Conservation (phyloP, 2,329 filamentous ascomycete genomes). For the Colletotrichum sojae region DNA sequence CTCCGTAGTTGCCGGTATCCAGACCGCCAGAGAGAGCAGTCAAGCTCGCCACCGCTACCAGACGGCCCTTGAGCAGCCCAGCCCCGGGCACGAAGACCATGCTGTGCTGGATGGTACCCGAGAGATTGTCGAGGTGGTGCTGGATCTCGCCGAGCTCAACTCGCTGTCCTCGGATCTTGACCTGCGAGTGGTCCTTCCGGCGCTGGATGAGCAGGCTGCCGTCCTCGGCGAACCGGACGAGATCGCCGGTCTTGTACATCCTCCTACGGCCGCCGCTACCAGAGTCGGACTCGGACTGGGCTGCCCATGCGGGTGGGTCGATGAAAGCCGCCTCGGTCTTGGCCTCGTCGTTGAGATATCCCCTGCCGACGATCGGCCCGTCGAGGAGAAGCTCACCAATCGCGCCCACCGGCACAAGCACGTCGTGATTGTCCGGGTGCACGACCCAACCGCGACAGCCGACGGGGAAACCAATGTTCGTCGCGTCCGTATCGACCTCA, state of each 20-base stretch:
- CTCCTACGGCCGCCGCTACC: background rate
- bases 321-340: conserved; percentile 24
- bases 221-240: conserved; percentile 33
- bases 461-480: conserved; percentile 45
- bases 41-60: conserved; percentile 26
- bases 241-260: conserved; percentile 40
- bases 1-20: background rate
- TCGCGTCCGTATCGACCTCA: conserved; percentile 2
- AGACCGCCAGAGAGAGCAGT: background rate
- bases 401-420: conserved; percentile 28
- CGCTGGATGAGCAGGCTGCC: conserved; percentile 36
- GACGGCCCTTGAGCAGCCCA: background rate
- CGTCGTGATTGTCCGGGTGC: conserved; percentile 39
- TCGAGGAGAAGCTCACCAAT: conserved; percentile 36
- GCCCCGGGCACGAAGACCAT: conserved; percentile 4
- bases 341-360: conserved; percentile 30
- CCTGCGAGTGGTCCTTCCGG: conserved; percentile 42
- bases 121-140: conserved; percentile 16
- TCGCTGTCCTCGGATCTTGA: conserved; percentile 42
- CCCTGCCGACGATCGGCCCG: conserved; percentile 21
- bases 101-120: background rate
- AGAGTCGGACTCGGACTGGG: background rate
- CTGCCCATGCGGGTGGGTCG: conserved; percentile 12
- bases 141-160: conserved; percentile 36
- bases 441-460: conserved; percentile 46